Percentiles rank a stretch among this genome's conserved stretches.
Evolutionary conservation across 2,329 filamentous ascomycete genomes (phyloP).

Genomic region (Purpureocillium lavendulum): DNA sequence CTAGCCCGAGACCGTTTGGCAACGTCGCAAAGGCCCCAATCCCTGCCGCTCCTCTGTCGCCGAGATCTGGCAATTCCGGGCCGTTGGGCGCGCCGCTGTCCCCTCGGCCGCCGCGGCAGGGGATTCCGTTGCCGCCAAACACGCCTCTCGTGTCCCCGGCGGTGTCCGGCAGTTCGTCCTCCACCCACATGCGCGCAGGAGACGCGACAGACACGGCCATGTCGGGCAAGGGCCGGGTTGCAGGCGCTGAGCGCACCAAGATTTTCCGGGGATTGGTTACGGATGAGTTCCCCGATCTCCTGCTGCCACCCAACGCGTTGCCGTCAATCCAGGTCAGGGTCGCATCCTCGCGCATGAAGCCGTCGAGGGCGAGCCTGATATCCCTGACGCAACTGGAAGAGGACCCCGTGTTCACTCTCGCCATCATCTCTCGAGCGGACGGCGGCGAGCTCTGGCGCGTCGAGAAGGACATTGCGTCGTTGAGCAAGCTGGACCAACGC

Average conservation of each 20-base stretch:
- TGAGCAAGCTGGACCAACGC: slow-evolving; percentile 74
- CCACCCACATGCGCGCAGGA: slow-evolving; percentile 4
- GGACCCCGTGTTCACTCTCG: slow-evolving; percentile 88
- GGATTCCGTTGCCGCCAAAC: slow-evolving; percentile 63
- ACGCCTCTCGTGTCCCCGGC: slow-evolving; percentile 50
- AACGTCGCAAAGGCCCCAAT: slow-evolving; percentile 41
- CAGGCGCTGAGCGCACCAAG: slow-evolving; percentile 33
- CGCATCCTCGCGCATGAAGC: slow-evolving; percentile 89
- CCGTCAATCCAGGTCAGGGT: slow-evolving; percentile 80
- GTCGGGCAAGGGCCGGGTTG: slow-evolving; percentile 17
- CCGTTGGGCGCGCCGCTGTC: slow-evolving; percentile 45
- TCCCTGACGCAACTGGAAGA: slow-evolving; percentile 75
- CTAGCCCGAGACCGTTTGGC: slow-evolving; percentile 48
- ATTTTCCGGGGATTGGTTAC: slow-evolving; percentile 74
- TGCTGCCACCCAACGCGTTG: slow-evolving; percentile 82
- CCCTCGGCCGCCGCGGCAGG: slow-evolving; percentile 64
- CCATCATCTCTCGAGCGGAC: slow-evolving; percentile 70
- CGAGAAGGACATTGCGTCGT: slow-evolving; percentile 79
- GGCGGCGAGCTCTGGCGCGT: slow-evolving; percentile 81
- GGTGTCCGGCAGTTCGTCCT: slow-evolving; percentile 4
- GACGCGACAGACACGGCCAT: slow-evolving; percentile 10
- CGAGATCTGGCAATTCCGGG: slow-evolving; percentile 35
- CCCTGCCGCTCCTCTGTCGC: slow-evolving; percentile 59
- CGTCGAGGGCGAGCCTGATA: slow-evolving; percentile 77
- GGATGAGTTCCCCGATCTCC: slow-evolving; percentile 77